Evolutionary conservation across 2,329 filamentous ascomycete genomes (phyloP), one percentile per base, ranked within the genome.

Genomic region (Fusarium annulatum): DNA sequence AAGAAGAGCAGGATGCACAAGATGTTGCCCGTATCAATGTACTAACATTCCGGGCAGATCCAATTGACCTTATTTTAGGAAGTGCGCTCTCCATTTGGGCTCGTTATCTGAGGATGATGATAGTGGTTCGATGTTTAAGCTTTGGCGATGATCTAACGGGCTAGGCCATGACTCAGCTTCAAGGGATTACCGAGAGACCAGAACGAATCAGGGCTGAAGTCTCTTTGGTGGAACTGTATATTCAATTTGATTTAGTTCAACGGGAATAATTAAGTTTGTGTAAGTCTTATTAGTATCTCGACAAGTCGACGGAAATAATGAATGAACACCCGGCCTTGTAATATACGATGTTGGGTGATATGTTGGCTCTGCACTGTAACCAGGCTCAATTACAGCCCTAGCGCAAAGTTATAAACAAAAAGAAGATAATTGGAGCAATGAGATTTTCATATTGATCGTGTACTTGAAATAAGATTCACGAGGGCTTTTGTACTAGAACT

Each of bases 41-140:
- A 9, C 30, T 41, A 18, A 61, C 69, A 38, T 69, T 74, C 5
- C 63, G 71, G 23, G 67, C 60, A 21, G 66, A 57, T 6, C 64
- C 55, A 36, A 71, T 69, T 45, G 74, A 69, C n/a, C 75, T 76
- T 7, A 76, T 16, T 23, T 75, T 71, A 26, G 72, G 71, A 7
- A 80, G 56, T 11, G 66, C 72, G 36, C 69, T 69, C 53, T 80
- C 76, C 79, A 81, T 81, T 51, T 55, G 58, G 51, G 39, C 43
- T 41, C 21, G 34, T 41, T 61, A 59, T 51, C n/a, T 56, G 33
- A 62, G 34, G 36, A 51, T 49, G 48, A 51, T 66, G 66, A 28
- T 39, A 43, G 53, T 73, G 71, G 71, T 74, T 68, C 71, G 71
- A 74, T 71, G 51, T 33, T 45, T 34, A 45, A 45, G 41, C 48